Evolutionary conservation across 805 yeast genomes (phyloP).

Genomic region (Sugiyamaella qingdaonensis): DNA sequence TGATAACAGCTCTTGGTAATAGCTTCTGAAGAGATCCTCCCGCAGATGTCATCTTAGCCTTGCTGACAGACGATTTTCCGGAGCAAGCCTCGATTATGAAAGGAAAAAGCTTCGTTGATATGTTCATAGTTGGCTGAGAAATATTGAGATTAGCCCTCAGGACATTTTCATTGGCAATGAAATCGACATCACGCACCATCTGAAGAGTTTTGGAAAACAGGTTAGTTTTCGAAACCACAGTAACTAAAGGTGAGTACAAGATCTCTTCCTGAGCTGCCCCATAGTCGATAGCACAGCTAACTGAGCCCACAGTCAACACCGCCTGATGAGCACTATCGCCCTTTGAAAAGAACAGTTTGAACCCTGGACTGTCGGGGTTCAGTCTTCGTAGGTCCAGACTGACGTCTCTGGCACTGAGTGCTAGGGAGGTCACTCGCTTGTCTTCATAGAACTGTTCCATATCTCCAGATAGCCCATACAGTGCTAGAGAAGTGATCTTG

Average conservation of each 20-base stretch:
- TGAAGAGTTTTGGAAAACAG: slow-evolving; percentile 33
- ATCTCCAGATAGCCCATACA: slow-evolving; percentile 27
- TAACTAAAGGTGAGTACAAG: slow-evolving; percentile 36
- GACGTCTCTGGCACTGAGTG: slow-evolving; percentile 32
- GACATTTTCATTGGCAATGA: slow-evolving; percentile 24
- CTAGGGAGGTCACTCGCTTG: slow-evolving; percentile 18
- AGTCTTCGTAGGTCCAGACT: slow-evolving; percentile 36
- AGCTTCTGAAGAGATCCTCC: slow-evolving; percentile 15
- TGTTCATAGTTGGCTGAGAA: slow-evolving; percentile 36
- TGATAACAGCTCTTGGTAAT: slow-evolving; percentile 27
- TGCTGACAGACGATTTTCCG: slow-evolving; percentile 4
- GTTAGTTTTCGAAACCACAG: slow-evolving; percentile 34
- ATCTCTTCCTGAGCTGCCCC: slow-evolving; percentile 33
- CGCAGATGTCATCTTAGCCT: slow-evolving; percentile 2
- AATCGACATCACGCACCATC: slow-evolving; percentile 24
- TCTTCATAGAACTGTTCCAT: neutral
- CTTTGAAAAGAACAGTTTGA: slow-evolving; percentile 33
- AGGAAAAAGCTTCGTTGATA: slow-evolving; percentile 32
- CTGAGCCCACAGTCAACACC: slow-evolving; percentile 31
- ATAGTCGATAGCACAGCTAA: slow-evolving; percentile 33
- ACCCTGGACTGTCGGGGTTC: slow-evolving; percentile 38
- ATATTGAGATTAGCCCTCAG: slow-evolving; percentile 32
- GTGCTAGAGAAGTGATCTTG: slow-evolving; percentile 31
- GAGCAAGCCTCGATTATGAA: slow-evolving; percentile 17
- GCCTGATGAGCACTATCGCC: slow-evolving; percentile 40